Evolutionary conservation across 805 yeast species (phyloP), one percentile per base, ranked within the genome.

Genomic region (Candida rishiriensis): DNA sequence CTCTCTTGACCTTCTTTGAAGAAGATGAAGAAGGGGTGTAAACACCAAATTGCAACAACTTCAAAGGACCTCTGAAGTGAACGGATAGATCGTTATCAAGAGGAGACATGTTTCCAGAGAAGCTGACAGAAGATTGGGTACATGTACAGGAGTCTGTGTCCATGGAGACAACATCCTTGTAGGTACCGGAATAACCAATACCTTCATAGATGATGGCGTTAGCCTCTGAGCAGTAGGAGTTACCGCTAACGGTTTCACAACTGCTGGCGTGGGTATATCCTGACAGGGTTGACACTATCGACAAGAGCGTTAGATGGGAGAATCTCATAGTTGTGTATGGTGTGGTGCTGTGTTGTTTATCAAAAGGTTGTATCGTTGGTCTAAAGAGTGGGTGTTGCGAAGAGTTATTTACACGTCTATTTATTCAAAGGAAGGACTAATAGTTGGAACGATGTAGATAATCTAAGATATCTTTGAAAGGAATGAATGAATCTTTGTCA

Each of bases 41-140:
- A 44, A 88, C 97, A 66, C 90, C 97, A 61, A 93, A 88, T 69
- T 88, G 88, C 60, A 73, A 69, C 62, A 88, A 78, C 62, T 78
- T 75, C 55, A 88, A 60, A 32, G 96, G 96, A 57, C 96, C 96
- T 73, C 96, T 83, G 74, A 88, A 85, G 66, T 88, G 96, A 47
- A 88, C 81, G 31, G 95, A 82, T 49, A 88, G 70, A 66, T 88
- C 96, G 72, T 88, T 93, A 65, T 87, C 84, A 50, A 88, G 72
- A 34, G 96, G 96, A 43, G 90, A 68, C 65, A 87, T 66, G 46
- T 78, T 57, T 43, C 96, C 96, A 13, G 82, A 72, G 73, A 88
- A 85, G 9, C 81, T 59, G 34, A 57, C 53, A 17, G 80, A 44
- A 40, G 70, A 56, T 51, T 79, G 82, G n/a, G 84, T 59, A 73